Percentiles rank a stretch among this genome's conserved stretches.
Conservation (phyloP, 139 green algal genomes). For the Dunaliella primolecta region DNA sequence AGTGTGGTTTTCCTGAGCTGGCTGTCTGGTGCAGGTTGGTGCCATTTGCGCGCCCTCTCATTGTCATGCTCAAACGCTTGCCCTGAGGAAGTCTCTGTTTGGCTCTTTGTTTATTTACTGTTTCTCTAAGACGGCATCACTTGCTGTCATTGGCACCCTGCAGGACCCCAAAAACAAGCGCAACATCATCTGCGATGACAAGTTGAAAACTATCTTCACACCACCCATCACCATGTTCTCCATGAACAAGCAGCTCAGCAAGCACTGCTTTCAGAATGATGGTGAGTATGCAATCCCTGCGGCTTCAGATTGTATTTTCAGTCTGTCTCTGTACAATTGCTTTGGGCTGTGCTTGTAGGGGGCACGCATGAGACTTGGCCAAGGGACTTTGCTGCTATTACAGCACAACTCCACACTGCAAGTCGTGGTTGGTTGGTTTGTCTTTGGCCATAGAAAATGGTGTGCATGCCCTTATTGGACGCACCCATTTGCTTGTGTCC, state of each 20-base stretch:
- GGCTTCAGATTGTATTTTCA: background rate
- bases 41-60: no score
- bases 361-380: no score
- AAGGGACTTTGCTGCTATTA: background rate
- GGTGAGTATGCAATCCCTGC: background rate
- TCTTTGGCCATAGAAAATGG: no score
- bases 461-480: no score
- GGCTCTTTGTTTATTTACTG: no score
- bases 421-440: background rate
- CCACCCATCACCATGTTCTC: slow-evolving; percentile 66
- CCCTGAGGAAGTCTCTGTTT: no score
- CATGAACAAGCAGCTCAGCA: slow-evolving; percentile 77
- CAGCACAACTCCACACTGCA: background rate
- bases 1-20: no score
- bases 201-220: slow-evolving; percentile 64
- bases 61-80: no score
- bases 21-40: no score
- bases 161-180: slow-evolving; percentile 70
- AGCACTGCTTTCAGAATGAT: slow-evolving; percentile 47
- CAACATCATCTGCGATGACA: slow-evolving; percentile 64
- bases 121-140: no score
- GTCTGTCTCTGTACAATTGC: background rate
- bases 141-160: no score
- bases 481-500: no score
- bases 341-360: background rate